Conservation (phyloP, 129 eudicot genomes). For the Chrysanthemum makinoi region DNA sequence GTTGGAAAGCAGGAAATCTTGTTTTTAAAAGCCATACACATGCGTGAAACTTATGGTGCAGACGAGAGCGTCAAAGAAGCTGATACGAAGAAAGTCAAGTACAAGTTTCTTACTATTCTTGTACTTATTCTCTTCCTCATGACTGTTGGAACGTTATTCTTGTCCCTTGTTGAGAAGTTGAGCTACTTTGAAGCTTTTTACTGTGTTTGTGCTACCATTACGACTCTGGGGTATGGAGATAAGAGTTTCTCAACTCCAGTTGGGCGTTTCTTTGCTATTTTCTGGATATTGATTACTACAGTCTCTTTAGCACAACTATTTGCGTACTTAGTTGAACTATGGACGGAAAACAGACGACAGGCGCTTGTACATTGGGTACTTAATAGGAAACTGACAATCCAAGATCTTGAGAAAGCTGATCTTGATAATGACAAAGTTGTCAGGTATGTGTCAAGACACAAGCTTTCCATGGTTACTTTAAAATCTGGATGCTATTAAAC, state of each 20-base stretch:
- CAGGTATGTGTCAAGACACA: constrained; percentile 30
- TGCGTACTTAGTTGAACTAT: constrained; percentile 57
- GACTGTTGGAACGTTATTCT: constrained; percentile 48
- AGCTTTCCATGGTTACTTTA: neutral
- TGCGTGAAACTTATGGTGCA: constrained; percentile 35
- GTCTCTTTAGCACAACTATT: constrained; percentile 71
- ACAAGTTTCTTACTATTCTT: constrained; percentile 51
- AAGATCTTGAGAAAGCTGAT: constrained; percentile 81
- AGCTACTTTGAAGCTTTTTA: constrained; percentile 65
- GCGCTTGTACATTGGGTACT: constrained; percentile 63
- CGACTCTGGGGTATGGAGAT: constrained; percentile 89
- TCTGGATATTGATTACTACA: constrained; percentile 78
- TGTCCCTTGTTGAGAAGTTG: constrained; percentile 50
- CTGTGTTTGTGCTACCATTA: constrained; percentile 84
- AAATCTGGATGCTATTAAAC: neutral
- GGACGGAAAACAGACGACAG: constrained; percentile 54
- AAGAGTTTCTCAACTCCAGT: constrained; percentile 62
- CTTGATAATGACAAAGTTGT: constrained; percentile 69
- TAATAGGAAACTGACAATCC: constrained; percentile 48
- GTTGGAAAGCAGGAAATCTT: constrained; percentile 61
- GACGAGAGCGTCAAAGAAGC: constrained; percentile 47
- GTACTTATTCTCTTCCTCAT: constrained; percentile 45
- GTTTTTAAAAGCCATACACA: constrained; percentile 52
- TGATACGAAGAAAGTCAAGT: constrained; percentile 46
- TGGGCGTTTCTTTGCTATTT: constrained; percentile 71